Conservation (phyloP, 495 filamentous ascomycete species). For the Penicillium ochrochloron region DNA sequence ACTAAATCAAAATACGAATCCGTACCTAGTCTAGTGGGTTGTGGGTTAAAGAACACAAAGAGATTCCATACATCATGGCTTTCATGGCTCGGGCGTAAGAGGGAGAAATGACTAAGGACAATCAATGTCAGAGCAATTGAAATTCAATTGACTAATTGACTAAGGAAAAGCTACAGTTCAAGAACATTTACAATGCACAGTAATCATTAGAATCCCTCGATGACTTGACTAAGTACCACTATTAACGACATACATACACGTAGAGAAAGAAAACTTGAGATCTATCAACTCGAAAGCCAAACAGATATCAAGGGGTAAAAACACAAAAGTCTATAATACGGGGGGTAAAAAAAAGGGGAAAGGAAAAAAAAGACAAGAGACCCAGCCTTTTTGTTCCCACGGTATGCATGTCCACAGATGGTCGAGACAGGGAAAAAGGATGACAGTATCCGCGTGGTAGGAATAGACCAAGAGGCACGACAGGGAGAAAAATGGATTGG, state of each 20-base stretch:
- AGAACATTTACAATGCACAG: conserved; percentile 10
- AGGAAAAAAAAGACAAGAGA: conserved; percentile 23
- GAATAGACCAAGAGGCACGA: conserved; percentile 26
- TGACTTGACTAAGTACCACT: conserved; percentile 51
- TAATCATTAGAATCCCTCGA: conserved; percentile 42
- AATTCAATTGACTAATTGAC: too few relatives aligned
- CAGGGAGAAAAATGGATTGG: conserved; percentile 10
- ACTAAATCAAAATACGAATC: too few relatives aligned
- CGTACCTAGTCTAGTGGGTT: too few relatives aligned
- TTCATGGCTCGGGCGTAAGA: too few relatives aligned
- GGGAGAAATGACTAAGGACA: too few relatives aligned
- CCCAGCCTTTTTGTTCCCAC: conserved; percentile 32
- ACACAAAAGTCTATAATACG: conserved; percentile 54
- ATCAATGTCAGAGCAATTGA: too few relatives aligned
- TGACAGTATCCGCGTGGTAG: conserved; percentile 31
- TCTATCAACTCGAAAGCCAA: conserved; percentile 42
- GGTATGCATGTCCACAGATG: conserved; percentile 40
- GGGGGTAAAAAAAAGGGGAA: conserved; percentile 32
- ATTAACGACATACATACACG: conserved; percentile 58
- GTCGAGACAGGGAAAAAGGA: conserved; percentile 25
- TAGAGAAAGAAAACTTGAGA: conserved; percentile 48
- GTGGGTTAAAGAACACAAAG: background rate
- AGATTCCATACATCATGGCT: background rate
- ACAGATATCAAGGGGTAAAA: conserved; percentile 40
- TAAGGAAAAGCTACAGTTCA: background rate